Percentiles rank a stretch among this genome's conserved stretches.
Evolutionary conservation across 805 yeast species (phyloP).

Genomic region (Schizosaccharomyces lindneri): DNA sequence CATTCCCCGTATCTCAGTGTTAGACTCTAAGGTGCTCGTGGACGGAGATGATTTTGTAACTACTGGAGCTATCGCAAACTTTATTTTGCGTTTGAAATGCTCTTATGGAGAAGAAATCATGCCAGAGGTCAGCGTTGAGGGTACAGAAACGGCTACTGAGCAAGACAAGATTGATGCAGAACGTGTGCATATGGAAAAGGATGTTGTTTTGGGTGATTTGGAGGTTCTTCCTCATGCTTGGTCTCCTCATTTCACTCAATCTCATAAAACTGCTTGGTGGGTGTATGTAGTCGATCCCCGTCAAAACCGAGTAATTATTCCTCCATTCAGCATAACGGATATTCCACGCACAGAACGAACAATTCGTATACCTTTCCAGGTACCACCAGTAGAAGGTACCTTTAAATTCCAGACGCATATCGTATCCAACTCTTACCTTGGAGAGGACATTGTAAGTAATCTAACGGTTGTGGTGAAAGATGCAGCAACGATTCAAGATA

Average conservation of each 20-base stretch:
- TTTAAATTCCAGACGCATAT: slow-evolving; percentile 45
- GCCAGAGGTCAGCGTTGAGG: background rate
- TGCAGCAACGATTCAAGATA: slow-evolving; percentile 16
- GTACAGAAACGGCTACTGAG: background rate
- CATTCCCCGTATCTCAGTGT: slow-evolving; percentile 6
- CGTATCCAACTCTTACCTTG: slow-evolving; percentile 56
- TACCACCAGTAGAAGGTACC: slow-evolving; percentile 23
- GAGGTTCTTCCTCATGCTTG: slow-evolving; percentile 29
- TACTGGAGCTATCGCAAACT: slow-evolving; percentile 48
- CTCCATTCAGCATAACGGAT: background rate
- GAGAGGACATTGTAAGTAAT: slow-evolving; percentile 53
- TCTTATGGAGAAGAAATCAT: slow-evolving; percentile 8
- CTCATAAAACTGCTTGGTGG: slow-evolving; percentile 29
- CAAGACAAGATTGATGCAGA: background rate
- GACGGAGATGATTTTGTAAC: slow-evolving; percentile 61
- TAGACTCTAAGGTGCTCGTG: slow-evolving; percentile 19
- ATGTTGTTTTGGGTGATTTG: slow-evolving; percentile 14
- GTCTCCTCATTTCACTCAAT: slow-evolving; percentile 56
- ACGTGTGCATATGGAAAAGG: slow-evolving; percentile 2
- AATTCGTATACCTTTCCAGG: background rate
- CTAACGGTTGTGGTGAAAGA: slow-evolving; percentile 43
- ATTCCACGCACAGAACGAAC: background rate
- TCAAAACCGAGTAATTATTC: slow-evolving; percentile 3
- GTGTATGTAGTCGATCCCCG: slow-evolving; percentile 40
- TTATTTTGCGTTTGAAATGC: slow-evolving; percentile 22